Base-by-base conservation (phyloP, 345 rosid genomes). In the Lepidium sativum region DNA sequence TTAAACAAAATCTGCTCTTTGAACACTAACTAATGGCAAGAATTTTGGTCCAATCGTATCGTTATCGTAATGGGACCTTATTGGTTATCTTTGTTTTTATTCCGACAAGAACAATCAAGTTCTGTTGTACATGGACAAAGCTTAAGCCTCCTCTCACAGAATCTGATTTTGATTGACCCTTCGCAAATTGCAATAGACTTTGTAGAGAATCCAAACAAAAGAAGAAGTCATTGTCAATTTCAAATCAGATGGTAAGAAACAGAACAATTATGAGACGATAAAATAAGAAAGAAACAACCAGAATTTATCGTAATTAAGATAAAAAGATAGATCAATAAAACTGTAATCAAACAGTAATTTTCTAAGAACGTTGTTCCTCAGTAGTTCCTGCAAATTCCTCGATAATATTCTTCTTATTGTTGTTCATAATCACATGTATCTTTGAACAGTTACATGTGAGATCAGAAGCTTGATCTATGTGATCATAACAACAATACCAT, bases 401-500 rank as follows among this genome's bases (percentile, higher is more conserved):
- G 20, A 84, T 73, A 53, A 81, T 83, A 71, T 55, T 80, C 33
- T 80, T 88, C 76, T 76, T 87, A 73, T 79, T 79, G 58, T 78
- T 74, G 58, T 78, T 74, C 71, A 82, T 79, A 45, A 76, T 62
- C 35, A 55, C 73, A 38, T 82, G 83, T 27, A 91, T 76, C 80
- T 79, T 80, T 6, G 81, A 78, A 65, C 84, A 84, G 80, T 84
- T 86, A 62, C 67, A 72, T 2, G 8, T 8, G 2, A 73, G 72
- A 25, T 61, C 72, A 12, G 74, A 49, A 27, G 68, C 80, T 44
- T 55, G 75, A 38, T 78, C 73, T 38, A 29, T 72, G 4, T 64
- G 55, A 35, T 53, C 68, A 9, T 11, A 78, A n/a, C n/a, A 54
- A 41, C 48, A 15, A 41, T 21, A 33, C 11, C 49, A 66, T 51